phyloP scores from a whole-genome alignment of 306 rosid genomes.

The Cucumis melo region DNA sequence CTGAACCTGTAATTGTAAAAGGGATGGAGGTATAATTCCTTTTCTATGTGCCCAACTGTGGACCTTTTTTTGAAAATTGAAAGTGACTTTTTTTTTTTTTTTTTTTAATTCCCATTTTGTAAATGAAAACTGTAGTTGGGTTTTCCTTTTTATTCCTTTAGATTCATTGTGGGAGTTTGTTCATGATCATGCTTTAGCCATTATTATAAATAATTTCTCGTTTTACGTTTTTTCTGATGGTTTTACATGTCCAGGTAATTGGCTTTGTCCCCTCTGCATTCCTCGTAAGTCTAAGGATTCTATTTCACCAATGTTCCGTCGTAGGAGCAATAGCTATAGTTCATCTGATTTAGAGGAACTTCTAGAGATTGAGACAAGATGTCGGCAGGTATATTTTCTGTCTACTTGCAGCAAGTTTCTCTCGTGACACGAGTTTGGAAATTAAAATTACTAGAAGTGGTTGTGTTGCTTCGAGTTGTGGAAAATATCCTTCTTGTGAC shows the following conservation, averaged over 20 bases:
- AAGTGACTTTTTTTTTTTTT: not conserved
- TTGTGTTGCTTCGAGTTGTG: not conserved
- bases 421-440: not conserved
- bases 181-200: not conserved
- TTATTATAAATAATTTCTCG: not conserved
- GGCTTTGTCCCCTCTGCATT: not conserved
- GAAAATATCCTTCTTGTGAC: not conserved
- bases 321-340: slow-evolving; percentile 14
- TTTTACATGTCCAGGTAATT: not conserved
- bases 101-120: not conserved
- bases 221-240: not conserved
- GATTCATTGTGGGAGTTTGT: not conserved
- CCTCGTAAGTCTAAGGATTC: not conserved
- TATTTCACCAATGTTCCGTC: slow-evolving; percentile 35
- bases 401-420: not conserved
- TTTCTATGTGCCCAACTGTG: not conserved
- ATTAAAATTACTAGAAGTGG: not conserved
- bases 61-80: not conserved
- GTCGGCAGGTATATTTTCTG: slow-evolving; percentile 39
- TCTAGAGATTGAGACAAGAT: slow-evolving; percentile 35
- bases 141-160: not conserved
- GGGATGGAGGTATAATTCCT: not conserved
- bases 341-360: slow-evolving; percentile 38
- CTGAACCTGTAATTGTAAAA: not conserved
- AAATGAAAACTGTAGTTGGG: not conserved